Base-by-base conservation (phyloP, 2,329 filamentous ascomycete genomes). In the Biscogniauxia marginata region DNA sequence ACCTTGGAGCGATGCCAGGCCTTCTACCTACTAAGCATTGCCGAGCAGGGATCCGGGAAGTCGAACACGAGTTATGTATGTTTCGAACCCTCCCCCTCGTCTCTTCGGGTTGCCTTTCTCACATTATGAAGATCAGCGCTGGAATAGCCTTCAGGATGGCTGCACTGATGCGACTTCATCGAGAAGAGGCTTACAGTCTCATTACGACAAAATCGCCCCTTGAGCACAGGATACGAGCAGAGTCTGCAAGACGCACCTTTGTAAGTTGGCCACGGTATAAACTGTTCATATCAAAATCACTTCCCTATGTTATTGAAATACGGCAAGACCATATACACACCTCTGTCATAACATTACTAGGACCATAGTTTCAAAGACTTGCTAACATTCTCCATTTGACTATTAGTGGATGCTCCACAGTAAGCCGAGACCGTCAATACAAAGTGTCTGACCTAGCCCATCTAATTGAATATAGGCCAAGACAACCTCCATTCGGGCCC, bases 21-120 rank as follows among this genome's bases (percentile, higher is more conserved):
- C 1, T 85, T 85, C 57, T 84, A 84, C 60, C 69, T 85, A 3
- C 70, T 85, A 16, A 83, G 81, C 62, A 79, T 85, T 53, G 81
- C 82, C 4, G 82, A 85, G 60, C 82, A 84, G 64, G 81, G 81
- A 13, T 82, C 78, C 52, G 82, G 80, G 0, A 71, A 79, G 59
- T 78, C 75, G 44, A 80, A 82, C 50, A 74, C 73, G 52, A 84
- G 82, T 67, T 82, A 80, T 61, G 81, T 84, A 67, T 64, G 81
- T 72, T 21, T 19, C n/a, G 7, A 6, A 6, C 24, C 45, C 56
- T 34, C 21, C 20, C 6, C 21, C 30, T n/a, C 19, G 3, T 2
- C 8, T 39, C 20, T 16, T n/a, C 19, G n/a, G 18, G 20, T 9
- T 19, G 39, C 34, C 24, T 56, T 16, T 24, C 66, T 70, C 45